Evolutionary conservation across 495 filamentous ascomycete species (phyloP), one percentile per base, ranked within the genome.

Genomic region (Viridothelium virens): DNA sequence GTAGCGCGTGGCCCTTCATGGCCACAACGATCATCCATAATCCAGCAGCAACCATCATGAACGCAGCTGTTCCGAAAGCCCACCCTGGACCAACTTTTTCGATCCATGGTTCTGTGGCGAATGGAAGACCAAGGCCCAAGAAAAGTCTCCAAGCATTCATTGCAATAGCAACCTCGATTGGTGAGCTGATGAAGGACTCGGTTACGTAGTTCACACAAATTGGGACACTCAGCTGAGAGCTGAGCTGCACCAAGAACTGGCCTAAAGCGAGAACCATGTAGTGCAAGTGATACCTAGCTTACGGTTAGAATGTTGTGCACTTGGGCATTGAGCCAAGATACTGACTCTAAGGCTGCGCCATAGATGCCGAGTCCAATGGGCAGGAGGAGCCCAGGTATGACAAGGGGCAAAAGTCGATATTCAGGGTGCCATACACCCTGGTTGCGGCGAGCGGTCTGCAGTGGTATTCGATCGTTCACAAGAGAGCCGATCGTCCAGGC

Each of bases 11-110:
- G 25, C 25, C 25, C 1, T 25, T 25, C 25, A 25, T 0, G 25
- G 25, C 25, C 0, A 25, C 25, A 25, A 25, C 25, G 25, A 25
- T 25, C 25, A 25, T 25, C 25, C 25, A 25, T 25, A 25, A 25
- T 25, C 25, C 25, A 25, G 25, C 25, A 25, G 25, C 25, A 25
- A 25, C 25, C 25, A 25, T 25, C 25, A 25, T 25, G 31, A 59
- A 79, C 0, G 79, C 79, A 75, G 77, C 78, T 76, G 80, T 83
- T 0, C 82, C 82, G 73, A 79, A 83, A 0, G 80, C 77, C 81
- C 82, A 84, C 11, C 81, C 80, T 12, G 81, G 68, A 38, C 72
- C 75, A 1, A 83, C 79, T 46, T 71, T 74, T 5, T 67, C 77
- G 9, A 77, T 75, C 80, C 81, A 84, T 2, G 74, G 72, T 48